Evolutionary conservation across 768 basidiomycete species (phyloP), one percentile per base, ranked within the genome.

Genomic region (Leccinum subtestaceum): DNA sequence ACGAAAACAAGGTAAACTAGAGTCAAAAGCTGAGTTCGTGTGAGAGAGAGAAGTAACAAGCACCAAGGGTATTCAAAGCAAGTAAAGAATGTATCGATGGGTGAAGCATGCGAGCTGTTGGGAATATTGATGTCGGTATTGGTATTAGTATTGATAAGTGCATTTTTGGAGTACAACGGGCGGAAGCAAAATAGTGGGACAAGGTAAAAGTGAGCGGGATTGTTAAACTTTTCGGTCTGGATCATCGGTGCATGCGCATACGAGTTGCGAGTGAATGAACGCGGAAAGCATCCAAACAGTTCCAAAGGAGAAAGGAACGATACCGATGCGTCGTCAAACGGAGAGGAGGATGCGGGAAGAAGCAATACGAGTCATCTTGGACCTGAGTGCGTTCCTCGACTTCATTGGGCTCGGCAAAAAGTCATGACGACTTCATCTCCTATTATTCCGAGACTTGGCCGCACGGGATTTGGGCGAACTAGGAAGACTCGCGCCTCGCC

Each of bases 401-500:
- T 40, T 40, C 17, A 43, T 43, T 43, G 23, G 47, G 23, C 47
- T 17, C 7, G 21, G 23, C 25, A 17, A 21, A 15, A 15, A 12
- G 9, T 43, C 17, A 31, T n/a, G 10, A 7, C n/a, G 12, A 10
- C 19, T 19, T 63, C 64, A 76, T 58, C 80, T 81, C 58, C 84
- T 81, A 43, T 45, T 45, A 12, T 78, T 79, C 63, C 84, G 83
- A 60, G 82, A 81, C 70, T 86, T 86, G 40, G 82, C 79, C 49
- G 69, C 73, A 55, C 84, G 79, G 1, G 81, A 80, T 13, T 72
- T 73, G 3, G 72, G 71, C 19, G 78, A 65, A 21, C 76, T 71
- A 3, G 81, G 75, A 17, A 81, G 70, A 34, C 82, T 80, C n/a
- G 89, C 86, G 36, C 88, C 91, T 23, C 87, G 81, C 8, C 93